phyloP scores from a whole-genome alignment of 306 rosid genomes.

The Glycine latifolia region DNA sequence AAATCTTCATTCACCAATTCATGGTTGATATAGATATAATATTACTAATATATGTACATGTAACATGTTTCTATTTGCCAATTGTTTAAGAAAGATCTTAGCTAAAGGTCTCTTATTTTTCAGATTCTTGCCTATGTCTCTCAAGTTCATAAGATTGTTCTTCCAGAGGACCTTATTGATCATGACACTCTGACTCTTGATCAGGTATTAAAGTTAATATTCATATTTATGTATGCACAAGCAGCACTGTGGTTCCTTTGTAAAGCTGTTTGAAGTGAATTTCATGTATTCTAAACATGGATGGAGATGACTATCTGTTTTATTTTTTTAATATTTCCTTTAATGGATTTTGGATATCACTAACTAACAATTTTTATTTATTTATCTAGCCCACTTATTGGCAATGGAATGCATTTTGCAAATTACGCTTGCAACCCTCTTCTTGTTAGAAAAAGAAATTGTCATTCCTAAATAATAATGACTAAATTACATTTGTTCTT shows the following conservation, averaged over 20 bases:
- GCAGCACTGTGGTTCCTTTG: background rate
- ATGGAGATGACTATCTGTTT: constrained; percentile 4
- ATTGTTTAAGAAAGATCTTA: constrained; percentile 35
- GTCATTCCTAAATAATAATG: constrained; percentile 13
- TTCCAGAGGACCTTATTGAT: constrained; percentile 77
- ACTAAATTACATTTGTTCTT: background rate
- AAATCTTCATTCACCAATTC: constrained; percentile 16
- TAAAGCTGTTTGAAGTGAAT: constrained; percentile 28
- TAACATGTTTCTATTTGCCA: constrained; percentile 26
- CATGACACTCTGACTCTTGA: constrained; percentile 66
- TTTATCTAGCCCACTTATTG: constrained; percentile 18
- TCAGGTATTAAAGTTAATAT: constrained; percentile 57
- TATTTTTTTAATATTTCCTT: background rate
- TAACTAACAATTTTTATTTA: constrained; percentile 18
- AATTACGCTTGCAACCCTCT: constrained; percentile 22
- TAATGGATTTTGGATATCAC: constrained; percentile 39
- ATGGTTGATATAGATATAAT: constrained; percentile 34
- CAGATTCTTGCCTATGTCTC: constrained; percentile 96
- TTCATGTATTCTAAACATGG: constrained; percentile 31
- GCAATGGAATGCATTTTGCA: constrained; percentile 33
- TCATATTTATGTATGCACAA: constrained; percentile 22
- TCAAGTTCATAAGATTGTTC: constrained; percentile 86
- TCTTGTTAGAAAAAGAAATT: constrained; percentile 3
- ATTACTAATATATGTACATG: background rate
- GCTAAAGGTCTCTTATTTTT: constrained; percentile 43